phyloP scores from a whole-genome alignment of 73 alveolate genomes.

The Tetrahymena borealis region DNA sequence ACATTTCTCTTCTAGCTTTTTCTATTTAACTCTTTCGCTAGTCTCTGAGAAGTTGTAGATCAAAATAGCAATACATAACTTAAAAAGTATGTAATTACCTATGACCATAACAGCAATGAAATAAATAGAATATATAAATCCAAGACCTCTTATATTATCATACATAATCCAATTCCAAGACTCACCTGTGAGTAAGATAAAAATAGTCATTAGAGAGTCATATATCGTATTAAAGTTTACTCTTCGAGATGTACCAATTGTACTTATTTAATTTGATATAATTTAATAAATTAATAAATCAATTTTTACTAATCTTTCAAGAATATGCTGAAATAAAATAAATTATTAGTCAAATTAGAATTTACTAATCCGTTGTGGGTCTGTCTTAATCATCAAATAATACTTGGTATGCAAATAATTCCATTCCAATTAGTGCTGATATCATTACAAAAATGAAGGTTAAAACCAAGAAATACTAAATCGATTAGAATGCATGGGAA shows the following conservation, averaged over 20 bases:
- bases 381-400: too few species aligned
- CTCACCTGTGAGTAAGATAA: constrained; percentile 47
- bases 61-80: constrained; percentile 46
- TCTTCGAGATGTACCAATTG: constrained; percentile 36
- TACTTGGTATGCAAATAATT: constrained; percentile 54
- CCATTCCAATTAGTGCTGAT: constrained; percentile 65
- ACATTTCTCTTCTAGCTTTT: neutral
- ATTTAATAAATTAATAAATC: too few species aligned
- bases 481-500: neutral
- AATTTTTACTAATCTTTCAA: too few species aligned
- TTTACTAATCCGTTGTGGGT: too few species aligned
- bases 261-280: too few species aligned
- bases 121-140: constrained; percentile 20
- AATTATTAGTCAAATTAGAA: too few species aligned
- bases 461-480: constrained; percentile 10
- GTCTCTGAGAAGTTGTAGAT: constrained; percentile 36
- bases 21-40: neutral
- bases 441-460: constrained; percentile 52
- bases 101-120: constrained; percentile 25
- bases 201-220: constrained; percentile 39
- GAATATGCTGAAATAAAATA: too few species aligned
- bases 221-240: constrained; percentile 43
- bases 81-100: constrained; percentile 37
- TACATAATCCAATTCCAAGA: constrained; percentile 54
- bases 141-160: constrained; percentile 15